phyloP scores from a whole-genome alignment of 257 asterid genomes.

The Craterostigma plantagineum region DNA sequence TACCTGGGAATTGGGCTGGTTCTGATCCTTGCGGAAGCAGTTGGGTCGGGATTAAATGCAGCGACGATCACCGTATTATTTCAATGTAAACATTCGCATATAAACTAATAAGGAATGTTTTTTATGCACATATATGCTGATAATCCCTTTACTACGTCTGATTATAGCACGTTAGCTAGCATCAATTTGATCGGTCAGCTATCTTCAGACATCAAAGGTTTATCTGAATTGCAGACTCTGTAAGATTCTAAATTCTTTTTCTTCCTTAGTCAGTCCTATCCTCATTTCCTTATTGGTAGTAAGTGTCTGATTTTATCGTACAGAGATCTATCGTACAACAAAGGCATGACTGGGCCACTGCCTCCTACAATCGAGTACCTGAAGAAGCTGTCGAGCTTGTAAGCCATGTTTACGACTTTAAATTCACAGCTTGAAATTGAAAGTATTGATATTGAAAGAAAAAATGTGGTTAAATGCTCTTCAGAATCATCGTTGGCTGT shows the following conservation, averaged over 20 bases:
- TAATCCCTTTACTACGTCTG: not conserved
- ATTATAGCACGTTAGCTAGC: constrained; percentile 48
- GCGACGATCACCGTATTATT: constrained; percentile 10
- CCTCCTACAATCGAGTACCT: constrained; percentile 45
- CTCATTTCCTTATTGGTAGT: too few relatives aligned
- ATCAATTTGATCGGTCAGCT: constrained; percentile 38
- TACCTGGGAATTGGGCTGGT: constrained; percentile 36
- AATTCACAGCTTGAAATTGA: not conserved
- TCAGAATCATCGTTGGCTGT: constrained; percentile 74
- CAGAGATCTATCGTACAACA: constrained; percentile 81
- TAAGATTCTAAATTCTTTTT: constrained; percentile 16
- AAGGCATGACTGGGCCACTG: constrained; percentile 51
- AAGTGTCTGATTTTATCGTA: too few relatives aligned
- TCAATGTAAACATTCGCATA: constrained; percentile 18
- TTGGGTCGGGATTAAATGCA: constrained; percentile 41
- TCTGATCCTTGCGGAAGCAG: constrained; percentile 31
- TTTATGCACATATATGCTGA: not conserved
- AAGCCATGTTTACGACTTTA: constrained; percentile 10
- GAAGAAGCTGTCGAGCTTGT: constrained; percentile 51
- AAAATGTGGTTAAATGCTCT: constrained; percentile 1
- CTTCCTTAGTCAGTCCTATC: not conserved
- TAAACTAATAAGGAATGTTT: too few relatives aligned
- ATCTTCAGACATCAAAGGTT: constrained; percentile 36
- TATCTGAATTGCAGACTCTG: constrained; percentile 64
- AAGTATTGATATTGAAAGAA: not conserved